Percentiles rank a stretch among this genome's conserved stretches.
phyloP scores from a whole-genome alignment of 2,329 filamentous ascomycete species.

The Helotiales sp. region DNA sequence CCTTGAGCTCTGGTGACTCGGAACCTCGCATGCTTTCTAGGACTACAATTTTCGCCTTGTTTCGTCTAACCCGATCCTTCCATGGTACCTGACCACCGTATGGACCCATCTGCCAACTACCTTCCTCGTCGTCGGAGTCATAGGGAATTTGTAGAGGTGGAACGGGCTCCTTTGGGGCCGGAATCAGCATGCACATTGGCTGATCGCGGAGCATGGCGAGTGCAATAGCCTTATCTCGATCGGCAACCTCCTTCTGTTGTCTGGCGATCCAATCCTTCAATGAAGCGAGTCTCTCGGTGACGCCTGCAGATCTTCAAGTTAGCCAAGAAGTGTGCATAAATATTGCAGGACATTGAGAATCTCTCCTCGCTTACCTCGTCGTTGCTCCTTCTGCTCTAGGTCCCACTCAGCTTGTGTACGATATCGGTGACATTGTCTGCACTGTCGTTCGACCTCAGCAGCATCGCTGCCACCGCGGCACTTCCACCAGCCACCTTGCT shows the following conservation, averaged over 20 bases:
- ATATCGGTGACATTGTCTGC: slow-evolving; percentile 14
- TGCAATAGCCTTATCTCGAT: slow-evolving; percentile 7
- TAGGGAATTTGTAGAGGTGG: neutral
- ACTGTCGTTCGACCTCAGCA: slow-evolving; percentile 21
- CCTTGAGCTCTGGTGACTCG: neutral
- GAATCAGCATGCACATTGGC: neutral
- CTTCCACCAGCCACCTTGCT: slow-evolving; percentile 31
- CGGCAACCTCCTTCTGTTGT: neutral
- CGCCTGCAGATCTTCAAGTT: too few relatives aligned
- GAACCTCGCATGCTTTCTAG: neutral
- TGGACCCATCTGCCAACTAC: neutral
- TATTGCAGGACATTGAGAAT: too few relatives aligned
- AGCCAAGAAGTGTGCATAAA: too few relatives aligned
- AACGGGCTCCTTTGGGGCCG: neutral
- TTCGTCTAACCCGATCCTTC: neutral
- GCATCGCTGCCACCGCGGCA: slow-evolving; percentile 23
- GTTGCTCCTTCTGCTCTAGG: neutral
- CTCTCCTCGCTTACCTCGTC: too few relatives aligned
- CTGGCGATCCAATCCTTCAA: neutral
- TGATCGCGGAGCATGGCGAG: slow-evolving; percentile 8
- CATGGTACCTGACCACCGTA: neutral
- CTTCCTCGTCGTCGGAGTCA: neutral
- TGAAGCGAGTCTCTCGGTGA: neutral
- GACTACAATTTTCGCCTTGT: neutral
- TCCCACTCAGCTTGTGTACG: neutral